Conservation (phyloP, 2,329 filamentous ascomycete species). For the Polytolypa hystricis region DNA sequence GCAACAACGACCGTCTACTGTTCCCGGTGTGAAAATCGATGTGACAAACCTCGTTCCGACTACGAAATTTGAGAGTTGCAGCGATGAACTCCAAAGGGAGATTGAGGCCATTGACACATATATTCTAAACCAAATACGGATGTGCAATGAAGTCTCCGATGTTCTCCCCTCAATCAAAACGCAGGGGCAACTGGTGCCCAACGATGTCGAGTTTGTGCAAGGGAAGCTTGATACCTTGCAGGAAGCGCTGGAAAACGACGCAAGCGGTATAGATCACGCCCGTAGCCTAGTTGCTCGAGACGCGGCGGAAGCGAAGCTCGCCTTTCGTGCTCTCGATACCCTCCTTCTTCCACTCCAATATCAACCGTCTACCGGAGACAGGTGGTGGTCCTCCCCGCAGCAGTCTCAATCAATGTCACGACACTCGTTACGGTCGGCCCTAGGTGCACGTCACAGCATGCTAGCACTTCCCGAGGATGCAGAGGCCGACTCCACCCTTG, state of each 20-base stretch:
- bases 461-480: conserved; percentile 38
- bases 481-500: conserved; percentile 30
- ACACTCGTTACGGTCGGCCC: conserved; percentile 27
- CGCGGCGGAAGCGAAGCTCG: conserved; percentile 57
- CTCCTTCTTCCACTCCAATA: conserved; percentile 57
- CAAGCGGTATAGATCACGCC: conserved; percentile 46
- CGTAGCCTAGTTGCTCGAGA: conserved; percentile 52
- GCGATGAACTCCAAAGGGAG: conserved; percentile 66
- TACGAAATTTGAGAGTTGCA: conserved; percentile 83
- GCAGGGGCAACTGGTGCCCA: conserved; percentile 52
- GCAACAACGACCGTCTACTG: conserved; percentile 25
- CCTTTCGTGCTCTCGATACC: conserved; percentile 64
- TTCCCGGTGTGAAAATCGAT: conserved; percentile 67
- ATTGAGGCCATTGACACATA: conserved; percentile 68
- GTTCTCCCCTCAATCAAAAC: conserved; percentile 53
- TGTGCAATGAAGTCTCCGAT: conserved; percentile 64
- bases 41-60: conserved; percentile 68
- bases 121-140: conserved; percentile 66
- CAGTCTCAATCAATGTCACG: conserved; percentile 27
- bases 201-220: conserved; percentile 53
- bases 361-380: conserved; percentile 37
- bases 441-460: conserved; percentile 27
- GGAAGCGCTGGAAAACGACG: conserved; percentile 51
- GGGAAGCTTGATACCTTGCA: conserved; percentile 53
- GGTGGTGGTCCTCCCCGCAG: conserved; percentile 31